Base-by-base conservation (phyloP, 306 rosid genomes). In the Sesbania bispinosa region DNA sequence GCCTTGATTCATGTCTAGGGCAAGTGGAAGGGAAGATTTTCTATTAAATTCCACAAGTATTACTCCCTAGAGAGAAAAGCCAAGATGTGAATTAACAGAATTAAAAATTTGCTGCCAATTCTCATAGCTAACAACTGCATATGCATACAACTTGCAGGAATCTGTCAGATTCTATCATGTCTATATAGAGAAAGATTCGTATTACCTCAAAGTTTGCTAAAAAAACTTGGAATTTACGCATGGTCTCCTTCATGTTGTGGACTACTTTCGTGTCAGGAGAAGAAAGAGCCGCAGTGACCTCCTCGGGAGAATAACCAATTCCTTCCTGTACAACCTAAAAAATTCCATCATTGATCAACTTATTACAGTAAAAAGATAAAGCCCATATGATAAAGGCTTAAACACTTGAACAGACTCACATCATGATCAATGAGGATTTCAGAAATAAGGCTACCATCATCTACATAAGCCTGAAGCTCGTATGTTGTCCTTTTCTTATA, bases 391-490 rank as follows among this genome's bases (percentile, higher is more conserved):
- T 61, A 63, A 74, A 39, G 67, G 10, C 20, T 32, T 32, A 39
- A 38, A 69, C 11, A 66, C 61, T 57, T 39, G 59, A 64, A 62
- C 35, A 35, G 65, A 80, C 97, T 87, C 85, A 94, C 98, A 15
- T 88, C 75, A 45, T 86, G 96, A 80, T 87, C 85, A 38, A 94
- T 81, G 58, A 84, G 77, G 50, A 90, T 80, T 88, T 90, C 97
- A 24, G 88, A 75, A 63, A 94, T 94, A 81, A 94, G 92, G 74
- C 97, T 88, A 30, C 98, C 98, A 51, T 94, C 98, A 62, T 94
- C 98, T 41, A 94, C 84, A 75, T 85, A 90, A 32, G 66, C 97
- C 73, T 29, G 86, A 69, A 94, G 98, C 43, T 94, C 94, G 39
- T 85, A 94, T 30, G 85, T 78, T 69, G 81, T 47, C 80, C 90